Percentiles rank a stretch among this genome's conserved stretches.
These are phyloP conservation scores for Skeletonema potamos DNA, from an alignment of 108 stramenopile genomes.

Conservation along the genomic window DNA sequence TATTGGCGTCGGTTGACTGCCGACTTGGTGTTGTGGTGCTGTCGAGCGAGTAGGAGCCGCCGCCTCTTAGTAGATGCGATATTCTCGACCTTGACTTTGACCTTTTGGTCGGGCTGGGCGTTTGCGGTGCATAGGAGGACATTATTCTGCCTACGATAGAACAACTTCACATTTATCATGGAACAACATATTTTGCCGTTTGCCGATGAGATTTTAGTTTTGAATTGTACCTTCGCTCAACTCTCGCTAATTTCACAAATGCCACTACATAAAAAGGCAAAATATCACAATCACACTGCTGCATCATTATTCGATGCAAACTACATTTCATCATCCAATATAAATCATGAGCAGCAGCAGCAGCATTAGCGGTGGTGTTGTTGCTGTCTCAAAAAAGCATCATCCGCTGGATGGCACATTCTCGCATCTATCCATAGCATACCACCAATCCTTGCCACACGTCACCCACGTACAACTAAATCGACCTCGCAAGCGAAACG, in stretches of 20 bases:
- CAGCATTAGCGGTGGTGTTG: background rate
- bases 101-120: background rate
- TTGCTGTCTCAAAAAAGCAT: constrained; percentile 5
- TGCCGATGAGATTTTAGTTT: no score
- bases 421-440: constrained; percentile 17
- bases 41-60: background rate
- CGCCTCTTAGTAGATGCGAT: background rate
- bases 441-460: constrained; percentile 34
- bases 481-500: constrained; percentile 69
- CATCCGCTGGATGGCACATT: constrained; percentile 30
- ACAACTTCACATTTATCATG: no score
- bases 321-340: background rate
- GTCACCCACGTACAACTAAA: constrained; percentile 56
- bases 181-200: background rate
- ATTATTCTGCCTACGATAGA: background rate
- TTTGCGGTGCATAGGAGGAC: background rate
- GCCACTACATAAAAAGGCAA: no score
- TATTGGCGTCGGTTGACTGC: background rate
- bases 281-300: no score
- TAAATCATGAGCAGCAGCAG: background rate
- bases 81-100: background rate
- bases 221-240: no score
- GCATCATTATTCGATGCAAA: no score
- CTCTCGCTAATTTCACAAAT: no score
- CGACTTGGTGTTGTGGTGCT: background rate